Evolutionary conservation across 164 flowering plant genomes (phyloP).

Genomic region (Euptelea pleiosperma): DNA sequence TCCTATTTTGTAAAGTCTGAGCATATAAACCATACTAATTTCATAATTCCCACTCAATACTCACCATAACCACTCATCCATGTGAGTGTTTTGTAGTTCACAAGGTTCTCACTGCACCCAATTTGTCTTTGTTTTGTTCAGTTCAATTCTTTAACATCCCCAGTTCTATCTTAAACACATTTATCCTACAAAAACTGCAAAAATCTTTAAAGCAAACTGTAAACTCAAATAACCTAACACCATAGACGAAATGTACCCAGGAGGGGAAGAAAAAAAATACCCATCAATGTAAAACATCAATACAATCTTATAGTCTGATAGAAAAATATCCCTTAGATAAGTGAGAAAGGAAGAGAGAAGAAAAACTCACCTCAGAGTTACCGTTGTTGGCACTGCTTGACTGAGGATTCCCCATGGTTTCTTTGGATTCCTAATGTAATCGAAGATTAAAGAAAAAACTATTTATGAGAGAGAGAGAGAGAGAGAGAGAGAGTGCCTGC

Average conservation of each 20-base stretch:
- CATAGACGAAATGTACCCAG: no score
- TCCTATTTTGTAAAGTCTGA: neutral
- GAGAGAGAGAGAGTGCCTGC: slow-evolving; percentile 18
- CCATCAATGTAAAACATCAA: no score
- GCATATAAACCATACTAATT: neutral
- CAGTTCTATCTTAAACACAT: neutral
- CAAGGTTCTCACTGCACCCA: neutral
- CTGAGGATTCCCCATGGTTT: slow-evolving; percentile 28
- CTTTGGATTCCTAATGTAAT: slow-evolving; percentile 17
- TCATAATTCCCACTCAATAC: neutral
- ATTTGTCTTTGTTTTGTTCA: no score
- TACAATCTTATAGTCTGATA: no score
- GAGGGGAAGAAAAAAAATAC: no score
- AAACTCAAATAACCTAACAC: neutral
- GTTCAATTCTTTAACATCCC: neutral
- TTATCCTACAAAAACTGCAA: neutral
- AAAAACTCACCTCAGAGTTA: slow-evolving; percentile 21
- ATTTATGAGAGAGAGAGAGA: neutral
- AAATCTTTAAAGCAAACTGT: no score
- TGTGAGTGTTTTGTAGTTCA: neutral
- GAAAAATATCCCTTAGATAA: no score
- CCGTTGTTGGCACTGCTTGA: slow-evolving; percentile 15
- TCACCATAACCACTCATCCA: neutral
- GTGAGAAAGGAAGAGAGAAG: neutral
- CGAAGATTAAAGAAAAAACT: no score